phyloP scores from a whole-genome alignment of 371 early-diverging fungal species.

The Zancudomyces culisetae region DNA sequence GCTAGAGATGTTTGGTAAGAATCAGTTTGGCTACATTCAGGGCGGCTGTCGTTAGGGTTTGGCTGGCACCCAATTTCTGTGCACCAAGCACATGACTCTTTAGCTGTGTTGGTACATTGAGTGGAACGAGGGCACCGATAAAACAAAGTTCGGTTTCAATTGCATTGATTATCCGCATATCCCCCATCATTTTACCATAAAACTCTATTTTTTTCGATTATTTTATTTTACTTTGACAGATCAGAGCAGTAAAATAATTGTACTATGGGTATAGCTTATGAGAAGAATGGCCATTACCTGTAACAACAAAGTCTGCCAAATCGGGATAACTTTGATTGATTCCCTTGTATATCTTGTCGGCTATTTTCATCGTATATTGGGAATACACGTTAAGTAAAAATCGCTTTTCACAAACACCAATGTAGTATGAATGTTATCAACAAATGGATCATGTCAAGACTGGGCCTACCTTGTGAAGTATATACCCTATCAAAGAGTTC shows the following conservation, averaged over 20 bases:
- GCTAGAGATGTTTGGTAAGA: conserved; percentile 1
- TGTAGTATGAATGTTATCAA: too few species aligned
- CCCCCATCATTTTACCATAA: conserved; percentile 18
- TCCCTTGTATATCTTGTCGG: conserved; percentile 10
- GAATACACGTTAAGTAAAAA: too few species aligned
- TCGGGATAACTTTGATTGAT: conserved; percentile 15
- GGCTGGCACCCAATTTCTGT: conserved; percentile 11
- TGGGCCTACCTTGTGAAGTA: conserved; percentile 1
- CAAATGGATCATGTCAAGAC: too few species aligned
- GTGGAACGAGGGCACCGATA: conserved; percentile 27
- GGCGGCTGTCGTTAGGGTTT: conserved; percentile 9
- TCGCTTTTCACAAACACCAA: too few species aligned
- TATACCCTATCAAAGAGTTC: conserved; percentile 13
- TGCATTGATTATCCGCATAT: conserved; percentile 9
- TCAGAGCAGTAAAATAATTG: background rate
- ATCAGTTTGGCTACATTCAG: conserved; percentile 7
- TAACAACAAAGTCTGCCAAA: conserved; percentile 18
- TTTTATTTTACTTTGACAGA: too few species aligned
- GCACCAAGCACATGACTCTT: conserved; percentile 27
- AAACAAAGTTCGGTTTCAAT: conserved; percentile 29
- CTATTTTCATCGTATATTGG: too few species aligned
- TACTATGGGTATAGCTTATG: background rate
- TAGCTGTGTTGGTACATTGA: conserved; percentile 29
- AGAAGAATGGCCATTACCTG: background rate
- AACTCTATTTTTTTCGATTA: too few species aligned